Evolutionary conservation across 192 early-diverging fungal species (phyloP), one percentile per base, ranked within the genome.

Genomic region (Entomortierella parvispora): DNA sequence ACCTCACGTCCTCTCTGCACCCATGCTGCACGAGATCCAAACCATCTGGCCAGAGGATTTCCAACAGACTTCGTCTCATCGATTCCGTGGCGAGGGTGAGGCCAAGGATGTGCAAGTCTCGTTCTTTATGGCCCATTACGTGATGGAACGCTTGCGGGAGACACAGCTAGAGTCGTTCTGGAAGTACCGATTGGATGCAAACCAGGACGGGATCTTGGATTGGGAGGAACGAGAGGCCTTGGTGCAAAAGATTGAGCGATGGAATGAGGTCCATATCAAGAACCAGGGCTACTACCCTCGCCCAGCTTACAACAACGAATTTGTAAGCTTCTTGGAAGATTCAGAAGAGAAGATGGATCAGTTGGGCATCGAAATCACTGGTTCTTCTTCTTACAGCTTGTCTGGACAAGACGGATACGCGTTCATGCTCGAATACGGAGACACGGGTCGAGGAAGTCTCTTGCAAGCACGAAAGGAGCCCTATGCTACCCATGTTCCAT

Each of bases 121-220:
- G 25, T 83, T 71, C 28, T 29, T 83, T 20, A 34, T 83, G 46
- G 62, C 76, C 1, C 76, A 83, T 37, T 83, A 83, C 66, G 67
- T 80, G 18, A 71, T 83, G n/a, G 81, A 83, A 33, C 66, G 69
- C 28, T 65, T 65, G 15, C 53, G 77, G 31, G 81, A 83, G 61
- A 75, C 77, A 5, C 70, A 80, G 18, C 37, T 83, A 52, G 56
- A 42, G 20, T 72, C 79, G 20, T 83, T 58, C 50, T 76, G 79
- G 69, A 60, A 29, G 26, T 66, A 66, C 34, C 65, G 61, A 17
- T 33, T 80, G 14, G 81, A 83, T 58, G 52, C 14, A 22, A 74
- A 83, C 26, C 67, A 74, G 44, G 65, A 83, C 53, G 71, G 62
- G 0, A 17, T 11, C 3, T 59, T 68, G 54, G 63, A 65, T 26